phyloP scores from a whole-genome alignment of 768 basidiomycete genomes.

The Lyophyllum shimeji region DNA sequence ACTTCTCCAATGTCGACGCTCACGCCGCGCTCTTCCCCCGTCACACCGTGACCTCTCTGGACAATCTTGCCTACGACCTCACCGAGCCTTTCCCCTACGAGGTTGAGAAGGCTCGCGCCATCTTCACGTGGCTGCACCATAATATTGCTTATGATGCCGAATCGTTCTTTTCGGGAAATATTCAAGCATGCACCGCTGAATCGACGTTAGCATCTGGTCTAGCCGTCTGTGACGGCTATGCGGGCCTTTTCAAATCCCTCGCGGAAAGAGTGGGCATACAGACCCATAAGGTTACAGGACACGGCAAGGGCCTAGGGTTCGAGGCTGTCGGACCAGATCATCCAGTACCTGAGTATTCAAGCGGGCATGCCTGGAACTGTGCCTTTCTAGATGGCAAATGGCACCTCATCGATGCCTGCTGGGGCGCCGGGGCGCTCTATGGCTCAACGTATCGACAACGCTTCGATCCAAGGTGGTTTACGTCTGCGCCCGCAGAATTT shows the following conservation, averaged over 20 bases:
- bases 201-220: slow-evolving; percentile 40
- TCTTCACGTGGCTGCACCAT: slow-evolving; percentile 47
- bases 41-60: slow-evolving; percentile 34
- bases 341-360: slow-evolving; percentile 33
- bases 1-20: slow-evolving; percentile 40
- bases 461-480: slow-evolving; percentile 43
- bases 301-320: slow-evolving; percentile 48
- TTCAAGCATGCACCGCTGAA: slow-evolving; percentile 34
- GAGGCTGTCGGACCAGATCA: slow-evolving; percentile 27
- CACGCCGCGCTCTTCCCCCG: slow-evolving; percentile 46
- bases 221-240: slow-evolving; percentile 51
- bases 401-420: slow-evolving; percentile 47
- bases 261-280: slow-evolving; percentile 39
- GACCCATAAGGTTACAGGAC: slow-evolving; percentile 40
- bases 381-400: slow-evolving; percentile 43
- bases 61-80: slow-evolving; percentile 39
- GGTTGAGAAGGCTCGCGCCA: slow-evolving; percentile 44
- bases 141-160: slow-evolving; percentile 46
- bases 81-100: slow-evolving; percentile 40
- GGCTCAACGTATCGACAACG: slow-evolving; percentile 32
- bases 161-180: slow-evolving; percentile 42
- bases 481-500: slow-evolving; percentile 40
- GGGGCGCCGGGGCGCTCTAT: slow-evolving; percentile 46
- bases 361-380: slow-evolving; percentile 52
- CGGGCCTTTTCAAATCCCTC: slow-evolving; percentile 40